phyloP scores from a whole-genome alignment of 1,284 basidiomycete genomes.

The Ganoderma resinaceum region DNA sequence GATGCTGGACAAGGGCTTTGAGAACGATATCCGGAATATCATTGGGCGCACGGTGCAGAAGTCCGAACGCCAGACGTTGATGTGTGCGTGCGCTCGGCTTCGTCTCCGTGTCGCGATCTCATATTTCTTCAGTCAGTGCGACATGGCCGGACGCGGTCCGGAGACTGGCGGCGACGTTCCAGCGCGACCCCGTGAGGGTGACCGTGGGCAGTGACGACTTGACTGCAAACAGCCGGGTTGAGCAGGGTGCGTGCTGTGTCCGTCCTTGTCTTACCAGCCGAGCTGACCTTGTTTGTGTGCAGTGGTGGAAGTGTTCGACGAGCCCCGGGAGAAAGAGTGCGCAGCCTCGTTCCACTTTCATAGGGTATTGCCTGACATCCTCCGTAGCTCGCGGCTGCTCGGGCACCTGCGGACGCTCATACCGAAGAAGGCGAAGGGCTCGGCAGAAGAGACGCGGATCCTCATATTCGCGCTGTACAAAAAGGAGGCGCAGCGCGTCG shows the following conservation, averaged over 20 bases:
- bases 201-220: conserved; percentile 97
- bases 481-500: conserved; percentile 93
- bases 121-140: conserved; percentile 76
- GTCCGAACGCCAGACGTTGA: conserved; percentile 83
- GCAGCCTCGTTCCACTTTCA: conserved; percentile 29
- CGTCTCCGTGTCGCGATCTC: conserved; percentile 5
- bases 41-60: conserved; percentile 80
- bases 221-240: conserved; percentile 92
- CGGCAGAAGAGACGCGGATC: conserved; percentile 70
- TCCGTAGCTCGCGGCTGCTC: conserved; percentile 70
- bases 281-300: conserved; percentile 1
- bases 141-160: conserved; percentile 99
- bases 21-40: conserved; percentile 96
- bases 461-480: conserved; percentile 98
- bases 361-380: conserved; percentile 17
- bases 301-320: conserved; percentile 90
- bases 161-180: conserved; percentile 91
- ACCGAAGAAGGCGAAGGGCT: conserved; percentile 68
- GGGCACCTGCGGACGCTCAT: conserved; percentile 65
- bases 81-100: conserved; percentile 70
- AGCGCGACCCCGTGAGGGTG: conserved; percentile 85
- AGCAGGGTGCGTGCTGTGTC: conserved; percentile 54
- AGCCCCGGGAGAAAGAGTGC: conserved; percentile 88
- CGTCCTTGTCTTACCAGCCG: not conserved
- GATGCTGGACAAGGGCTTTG: conserved; percentile 99